Base-by-base conservation (phyloP, 2,329 filamentous ascomycete species). In the Phyllosticta capitalensis region DNA sequence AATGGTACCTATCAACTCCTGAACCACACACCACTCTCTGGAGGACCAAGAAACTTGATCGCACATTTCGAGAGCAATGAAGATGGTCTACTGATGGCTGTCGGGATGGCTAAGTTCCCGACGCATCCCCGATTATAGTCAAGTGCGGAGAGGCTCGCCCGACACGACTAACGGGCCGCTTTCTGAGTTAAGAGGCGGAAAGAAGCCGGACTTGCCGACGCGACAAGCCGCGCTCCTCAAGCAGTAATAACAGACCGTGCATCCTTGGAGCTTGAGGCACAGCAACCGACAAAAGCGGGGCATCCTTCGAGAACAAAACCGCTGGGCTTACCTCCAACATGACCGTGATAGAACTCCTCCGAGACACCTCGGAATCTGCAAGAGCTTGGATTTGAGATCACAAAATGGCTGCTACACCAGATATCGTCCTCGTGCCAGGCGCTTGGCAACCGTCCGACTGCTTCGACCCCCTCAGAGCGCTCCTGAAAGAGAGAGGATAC, bases 371-470 rank as follows among this genome's bases (percentile, higher is more conserved):
- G 0, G 14, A 45, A 5, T 14, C 4, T 45, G 38, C 38, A 45
- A n/a, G 38, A 45, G 4, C 5, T 19, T n/a, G 38, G 1, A 19
- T 45, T 4, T 4, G 7, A 45, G 38, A 45, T n/a, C 7, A 3
- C 38, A 24, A 2, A 26, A 59, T 59, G 56, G 19, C 52, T 14
- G 17, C 50, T 4, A 54, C 30, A 21, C 56, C 56, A 9, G 54
- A 52, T 5, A 54, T 59, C 19, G 24, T 59, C 22, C 51, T 59
- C 9, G 56, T 59, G 5, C 56, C 56, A 12, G 56, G 56, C 17
- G 56, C 56, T 1, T 59, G 56, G 56, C 56, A 51, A 33, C 56
- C 56, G 1, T 59, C 38, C 2, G 56, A 51, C 28, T 52, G 51
- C 52, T 59, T 59, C 24, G 52, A 17, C n/a, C 56, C 56, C 4